Evolutionary conservation across 2,329 filamentous ascomycete genomes (phyloP), one percentile per base, ranked within the genome.

Genomic region (Fusarium begoniae): DNA sequence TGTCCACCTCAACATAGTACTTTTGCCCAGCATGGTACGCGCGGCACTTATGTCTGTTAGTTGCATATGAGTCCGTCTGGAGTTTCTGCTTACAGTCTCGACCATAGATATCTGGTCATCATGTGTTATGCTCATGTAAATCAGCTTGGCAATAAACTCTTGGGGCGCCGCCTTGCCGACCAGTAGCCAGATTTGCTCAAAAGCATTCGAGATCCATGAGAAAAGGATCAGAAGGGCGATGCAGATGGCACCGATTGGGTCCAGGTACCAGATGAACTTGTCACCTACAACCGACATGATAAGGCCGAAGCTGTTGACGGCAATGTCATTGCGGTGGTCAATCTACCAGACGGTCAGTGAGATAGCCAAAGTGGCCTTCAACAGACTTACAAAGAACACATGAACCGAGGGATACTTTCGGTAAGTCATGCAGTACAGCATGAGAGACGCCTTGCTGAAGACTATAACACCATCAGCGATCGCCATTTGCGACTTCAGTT

Each of bases 401-500:
- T 50, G 56, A 8, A 58, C 56, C 20, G 56, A 58, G 20, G 56
- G 43, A 38, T 58, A 58, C 22, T 58, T 50, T 17, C 56, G 56
- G 14, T 58, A 58, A 5, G 43, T 22, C 56, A 58, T 20, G 20
- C 56, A 58, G 4, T 17, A 58, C 5, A 58, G 8, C 56, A 58
- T 58, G 14, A 58, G 26, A 38, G 43, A 48, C 1, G 32, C 56
- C 18, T 58, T 58, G 10, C 43, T 28, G 13, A 50, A 58, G 14
- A 58, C 56, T 58, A 2, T 5, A n/a, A 17, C 15, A 10, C 17
- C 22, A 47, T 58, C 11, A 48, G 30, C 8, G 4, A 48, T 13
- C 8, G 32, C 20, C 9, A 4, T 2, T 22, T 44, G 22, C 3
- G 20, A n/a, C 9, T 32, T 35, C 6, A 14, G n/a, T 28, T 2